Evolutionary conservation across 495 filamentous ascomycete species (phyloP), one percentile per base, ranked within the genome.

Genomic region (Tuber calosporum): DNA sequence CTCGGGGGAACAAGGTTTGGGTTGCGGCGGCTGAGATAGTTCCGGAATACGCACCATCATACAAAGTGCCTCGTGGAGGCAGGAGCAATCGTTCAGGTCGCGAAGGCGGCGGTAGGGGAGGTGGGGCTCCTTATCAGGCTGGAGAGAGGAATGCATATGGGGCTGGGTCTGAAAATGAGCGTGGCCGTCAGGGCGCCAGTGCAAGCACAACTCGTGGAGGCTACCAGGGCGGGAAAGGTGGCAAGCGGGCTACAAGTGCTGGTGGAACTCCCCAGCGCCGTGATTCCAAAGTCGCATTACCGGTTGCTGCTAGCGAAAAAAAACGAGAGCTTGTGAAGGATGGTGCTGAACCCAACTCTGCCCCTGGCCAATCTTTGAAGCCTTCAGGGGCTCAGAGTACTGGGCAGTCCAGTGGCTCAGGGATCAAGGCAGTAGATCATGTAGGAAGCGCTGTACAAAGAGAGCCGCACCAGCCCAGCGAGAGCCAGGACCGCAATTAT

Each of bases 31-130:
- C 72, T 30, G 26, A 34, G 53, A 34, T 62, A 6, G 70, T 78
- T 66, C 13, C 70, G n/a, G 76, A 73, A 69, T 79, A 79, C 69
- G 74, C 71, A 69, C 72, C 79, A 38, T 72, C 77, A 68, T 74
- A 81, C 78, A 85, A 82, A 78, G 85, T 83, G 83, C 85, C 75
- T 81, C 87, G 26, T 87, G 89, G 72, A 86, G 88, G 74, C 90
- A 93, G 83, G 87, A 91, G 84, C 89, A 89, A 73, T 92, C 76
- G 79, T 13, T 75, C 75, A 13, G 72, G 69, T 8, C 79, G 79
- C 69, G 78, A 77, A 42, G 62, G 76, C 38, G 68, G 75, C 26
- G 72, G 75, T 13, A 73, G 79, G 45, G 78, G 78, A 30, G 79
- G 75, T 19, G 42, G 66, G 15, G 62, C 62, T 20, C 71, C 77